Percentiles rank a stretch among this genome's conserved stretches.
Conservation (phyloP, 176 grass and related monocot species). For the Carex myosuroides region DNA sequence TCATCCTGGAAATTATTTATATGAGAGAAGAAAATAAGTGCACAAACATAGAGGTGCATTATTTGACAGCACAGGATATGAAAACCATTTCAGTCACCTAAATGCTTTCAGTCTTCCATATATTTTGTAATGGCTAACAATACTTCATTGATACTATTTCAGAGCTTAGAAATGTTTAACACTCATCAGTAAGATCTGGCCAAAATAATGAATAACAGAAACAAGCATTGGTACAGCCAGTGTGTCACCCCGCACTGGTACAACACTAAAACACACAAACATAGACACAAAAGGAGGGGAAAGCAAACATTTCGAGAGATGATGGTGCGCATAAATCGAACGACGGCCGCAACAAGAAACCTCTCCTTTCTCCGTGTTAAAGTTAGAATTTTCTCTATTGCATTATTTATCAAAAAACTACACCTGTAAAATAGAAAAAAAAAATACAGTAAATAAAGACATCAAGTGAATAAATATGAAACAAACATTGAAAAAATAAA, state of each 20-base stretch:
- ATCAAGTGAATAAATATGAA: neutral
- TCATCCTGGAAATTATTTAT: constrained; percentile 57
- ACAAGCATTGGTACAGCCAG: neutral
- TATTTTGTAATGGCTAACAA: neutral
- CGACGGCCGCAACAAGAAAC: constrained; percentile 62
- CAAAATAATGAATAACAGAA: neutral
- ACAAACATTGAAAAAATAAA: constrained; percentile 19
- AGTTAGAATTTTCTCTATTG: constrained; percentile 71
- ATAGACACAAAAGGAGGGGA: constrained; percentile 6
- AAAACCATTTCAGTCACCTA: neutral
- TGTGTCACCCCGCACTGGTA: neutral
- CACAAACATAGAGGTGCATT: neutral
- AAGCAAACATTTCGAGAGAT: constrained; percentile 62
- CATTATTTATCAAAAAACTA: constrained; percentile 51
- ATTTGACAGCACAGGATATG: neutral
- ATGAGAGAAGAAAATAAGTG: neutral
- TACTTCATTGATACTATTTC: neutral
- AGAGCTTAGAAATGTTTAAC: neutral
- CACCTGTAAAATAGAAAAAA: constrained; percentile 34
- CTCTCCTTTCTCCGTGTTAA: constrained; percentile 68
- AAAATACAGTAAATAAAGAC: constrained; percentile 13
- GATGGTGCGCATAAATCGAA: constrained; percentile 66
- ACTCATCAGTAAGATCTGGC: neutral
- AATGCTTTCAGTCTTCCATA: neutral
- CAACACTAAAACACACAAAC: neutral